phyloP scores from a whole-genome alignment of 2,329 filamentous ascomycete species.

The Xylariaceae sp. region DNA sequence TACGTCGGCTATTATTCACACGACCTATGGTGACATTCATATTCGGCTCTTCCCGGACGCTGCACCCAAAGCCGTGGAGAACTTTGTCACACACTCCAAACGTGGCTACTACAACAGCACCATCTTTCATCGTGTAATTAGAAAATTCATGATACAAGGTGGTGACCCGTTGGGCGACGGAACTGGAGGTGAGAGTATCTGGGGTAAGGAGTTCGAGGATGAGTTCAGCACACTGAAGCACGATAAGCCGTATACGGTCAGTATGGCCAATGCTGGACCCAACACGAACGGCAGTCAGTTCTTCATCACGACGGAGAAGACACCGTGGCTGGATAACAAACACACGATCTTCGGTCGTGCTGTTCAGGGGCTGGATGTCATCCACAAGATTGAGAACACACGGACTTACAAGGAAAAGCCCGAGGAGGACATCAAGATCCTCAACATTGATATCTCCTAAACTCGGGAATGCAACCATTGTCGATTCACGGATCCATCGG shows the following conservation, averaged over 20 bases:
- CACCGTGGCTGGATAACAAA: constrained; percentile 91
- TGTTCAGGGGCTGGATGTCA: constrained; percentile 84
- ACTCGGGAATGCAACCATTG: background rate
- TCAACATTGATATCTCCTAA: constrained; percentile 68
- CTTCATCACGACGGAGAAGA: constrained; percentile 97
- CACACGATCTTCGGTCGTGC: constrained; percentile 94
- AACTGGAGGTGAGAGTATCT: constrained; percentile 85
- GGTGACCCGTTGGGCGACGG: constrained; percentile 85
- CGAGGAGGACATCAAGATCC: constrained; percentile 94
- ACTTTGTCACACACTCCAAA: constrained; percentile 88
- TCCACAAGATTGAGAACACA: constrained; percentile 91
- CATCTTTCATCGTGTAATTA: constrained; percentile 94
- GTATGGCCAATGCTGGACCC: constrained; percentile 95
- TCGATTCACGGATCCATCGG: background rate
- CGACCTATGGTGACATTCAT: constrained; percentile 88
- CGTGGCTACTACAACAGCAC: constrained; percentile 96
- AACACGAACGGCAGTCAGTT: constrained; percentile 97
- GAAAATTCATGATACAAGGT: constrained; percentile 95
- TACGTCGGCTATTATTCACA: constrained; percentile 80
- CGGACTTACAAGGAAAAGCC: constrained; percentile 88
- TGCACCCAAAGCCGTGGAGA: constrained; percentile 91
- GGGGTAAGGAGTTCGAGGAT: constrained; percentile 88
- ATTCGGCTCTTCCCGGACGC: constrained; percentile 89
- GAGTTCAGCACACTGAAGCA: constrained; percentile 89
- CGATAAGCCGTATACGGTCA: constrained; percentile 92